Percentiles rank a stretch among this genome's conserved stretches.
Evolutionary conservation across 2,329 filamentous ascomycete species (phyloP).

Genomic region (Curvularia verruculosa): DNA sequence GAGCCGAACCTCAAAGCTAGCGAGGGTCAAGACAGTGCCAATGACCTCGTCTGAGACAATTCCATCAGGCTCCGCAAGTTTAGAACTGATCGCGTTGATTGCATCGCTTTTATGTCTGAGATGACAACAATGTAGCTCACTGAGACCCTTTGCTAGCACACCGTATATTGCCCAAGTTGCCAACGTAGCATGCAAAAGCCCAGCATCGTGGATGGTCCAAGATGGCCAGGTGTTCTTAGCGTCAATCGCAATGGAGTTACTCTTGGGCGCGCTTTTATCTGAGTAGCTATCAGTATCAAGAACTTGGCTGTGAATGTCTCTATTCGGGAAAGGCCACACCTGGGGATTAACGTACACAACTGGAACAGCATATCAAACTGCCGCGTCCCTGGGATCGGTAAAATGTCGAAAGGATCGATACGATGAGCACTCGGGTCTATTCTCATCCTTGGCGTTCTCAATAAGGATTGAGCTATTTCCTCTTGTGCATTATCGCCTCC

Average conservation of each 20-base stretch:
- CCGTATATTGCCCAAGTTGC: constrained; percentile 40
- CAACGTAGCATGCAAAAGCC: constrained; percentile 34
- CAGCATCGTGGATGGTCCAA: constrained; percentile 31
- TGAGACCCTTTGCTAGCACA: constrained; percentile 21
- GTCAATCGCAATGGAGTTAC: constrained; percentile 32
- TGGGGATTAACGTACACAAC: constrained; percentile 25
- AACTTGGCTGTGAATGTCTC: no score
- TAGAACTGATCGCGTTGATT: constrained; percentile 33
- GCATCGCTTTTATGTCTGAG: constrained; percentile 35
- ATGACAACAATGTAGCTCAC: constrained; percentile 20
- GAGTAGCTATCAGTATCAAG: neutral
- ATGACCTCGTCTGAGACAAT: constrained; percentile 33
- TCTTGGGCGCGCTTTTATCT: constrained; percentile 26
- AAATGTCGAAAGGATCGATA: constrained; percentile 34
- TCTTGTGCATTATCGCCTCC: neutral
- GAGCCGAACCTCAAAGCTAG: constrained; percentile 32
- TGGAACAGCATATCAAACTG: constrained; percentile 30
- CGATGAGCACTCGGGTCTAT: constrained; percentile 21
- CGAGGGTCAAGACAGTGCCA: constrained; percentile 32
- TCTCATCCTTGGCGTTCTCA: constrained; percentile 2
- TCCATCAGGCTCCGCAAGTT: constrained; percentile 18
- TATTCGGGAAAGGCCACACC: no score
- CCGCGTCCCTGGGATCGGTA: constrained; percentile 31
- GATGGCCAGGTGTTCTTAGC: constrained; percentile 30
- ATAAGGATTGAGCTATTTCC: neutral